Conservation (phyloP, 371 early-diverging fungal genomes). For the Syncephalastrum contaminatum region DNA sequence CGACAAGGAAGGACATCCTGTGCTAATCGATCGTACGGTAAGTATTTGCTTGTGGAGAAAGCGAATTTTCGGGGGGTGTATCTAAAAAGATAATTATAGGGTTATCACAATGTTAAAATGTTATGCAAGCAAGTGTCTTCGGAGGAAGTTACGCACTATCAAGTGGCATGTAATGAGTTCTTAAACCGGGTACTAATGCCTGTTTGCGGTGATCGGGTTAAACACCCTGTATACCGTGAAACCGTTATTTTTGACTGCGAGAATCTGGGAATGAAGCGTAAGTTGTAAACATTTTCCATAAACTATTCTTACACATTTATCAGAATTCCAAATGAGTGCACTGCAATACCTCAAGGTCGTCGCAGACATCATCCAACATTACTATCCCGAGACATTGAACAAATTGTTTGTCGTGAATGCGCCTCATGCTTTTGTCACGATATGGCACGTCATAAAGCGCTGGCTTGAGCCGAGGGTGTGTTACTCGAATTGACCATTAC, state of each 20-base stretch:
- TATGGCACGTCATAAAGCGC: conserved; percentile 72
- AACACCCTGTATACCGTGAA: conserved; percentile 68
- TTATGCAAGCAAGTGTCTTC: conserved; percentile 60
- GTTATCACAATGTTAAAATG: conserved; percentile 69
- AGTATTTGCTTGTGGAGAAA: conserved; percentile 8
- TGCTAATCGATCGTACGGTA: conserved; percentile 79
- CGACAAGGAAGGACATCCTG: conserved; percentile 75
- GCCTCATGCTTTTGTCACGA: conserved; percentile 71
- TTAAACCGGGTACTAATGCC: conserved; percentile 66
- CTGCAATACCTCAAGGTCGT: conserved; percentile 69
- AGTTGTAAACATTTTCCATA: conserved; percentile 11
- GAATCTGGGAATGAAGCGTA: conserved; percentile 69
- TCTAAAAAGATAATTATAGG: conserved; percentile 28
- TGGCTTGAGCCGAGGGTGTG: conserved; percentile 73
- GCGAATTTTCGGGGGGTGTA: not conserved
- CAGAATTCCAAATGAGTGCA: conserved; percentile 72
- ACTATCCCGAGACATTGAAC: conserved; percentile 81
- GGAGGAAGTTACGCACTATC: conserved; percentile 64
- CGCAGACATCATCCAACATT: conserved; percentile 70
- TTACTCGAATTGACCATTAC: not conserved
- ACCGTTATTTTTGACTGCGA: conserved; percentile 81
- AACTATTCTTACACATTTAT: not conserved
- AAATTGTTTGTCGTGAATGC: conserved; percentile 80
- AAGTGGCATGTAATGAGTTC: conserved; percentile 75
- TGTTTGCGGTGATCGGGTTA: conserved; percentile 64